Percentiles rank a stretch among this genome's conserved stretches.
Conservation (phyloP, 306 rosid genomes). For the Erythrophleum fordii region DNA sequence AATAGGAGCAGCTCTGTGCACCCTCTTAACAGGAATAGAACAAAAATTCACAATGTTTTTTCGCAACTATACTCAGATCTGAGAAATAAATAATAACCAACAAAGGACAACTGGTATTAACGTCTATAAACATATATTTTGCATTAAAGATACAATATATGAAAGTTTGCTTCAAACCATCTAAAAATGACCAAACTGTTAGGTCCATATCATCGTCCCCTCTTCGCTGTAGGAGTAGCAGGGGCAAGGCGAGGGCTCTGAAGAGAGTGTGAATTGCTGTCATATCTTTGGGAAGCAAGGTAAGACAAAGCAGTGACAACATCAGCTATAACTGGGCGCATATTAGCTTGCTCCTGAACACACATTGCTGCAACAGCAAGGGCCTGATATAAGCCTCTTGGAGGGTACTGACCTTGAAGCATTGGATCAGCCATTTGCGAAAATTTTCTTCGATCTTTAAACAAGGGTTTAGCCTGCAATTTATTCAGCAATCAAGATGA, state of each 20-base stretch:
- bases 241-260: slow-evolving; percentile 66
- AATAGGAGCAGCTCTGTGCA: slow-evolving; percentile 39
- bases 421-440: slow-evolving; percentile 80
- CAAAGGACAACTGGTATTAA: slow-evolving; percentile 35
- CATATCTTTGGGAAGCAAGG: slow-evolving; percentile 77
- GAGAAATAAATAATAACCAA: slow-evolving; percentile 28
- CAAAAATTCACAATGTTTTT: slow-evolving; percentile 37
- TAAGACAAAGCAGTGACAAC: slow-evolving; percentile 91
- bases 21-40: slow-evolving; percentile 21
- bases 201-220: slow-evolving; percentile 51
- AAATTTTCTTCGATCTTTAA: slow-evolving; percentile 65
- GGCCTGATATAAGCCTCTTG: slow-evolving; percentile 78
- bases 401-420: slow-evolving; percentile 84
- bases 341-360: slow-evolving; percentile 86
- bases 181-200: slow-evolving; percentile 43
- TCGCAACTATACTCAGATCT: slow-evolving; percentile 27
- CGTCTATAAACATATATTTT: slow-evolving; percentile 43
- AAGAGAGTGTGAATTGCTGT: slow-evolving; percentile 53
- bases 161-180: slow-evolving; percentile 29
- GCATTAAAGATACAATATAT: slow-evolving; percentile 9
- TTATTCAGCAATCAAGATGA: not conserved
- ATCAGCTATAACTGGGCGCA: slow-evolving; percentile 84
- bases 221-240: slow-evolving; percentile 65
- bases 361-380: slow-evolving; percentile 94
- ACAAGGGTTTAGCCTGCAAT: slow-evolving; percentile 79